These are phyloP conservation scores for Boletus rubescentipes DNA, from an alignment of 768 basidiomycete genomes.

Conservation along the genomic window DNA sequence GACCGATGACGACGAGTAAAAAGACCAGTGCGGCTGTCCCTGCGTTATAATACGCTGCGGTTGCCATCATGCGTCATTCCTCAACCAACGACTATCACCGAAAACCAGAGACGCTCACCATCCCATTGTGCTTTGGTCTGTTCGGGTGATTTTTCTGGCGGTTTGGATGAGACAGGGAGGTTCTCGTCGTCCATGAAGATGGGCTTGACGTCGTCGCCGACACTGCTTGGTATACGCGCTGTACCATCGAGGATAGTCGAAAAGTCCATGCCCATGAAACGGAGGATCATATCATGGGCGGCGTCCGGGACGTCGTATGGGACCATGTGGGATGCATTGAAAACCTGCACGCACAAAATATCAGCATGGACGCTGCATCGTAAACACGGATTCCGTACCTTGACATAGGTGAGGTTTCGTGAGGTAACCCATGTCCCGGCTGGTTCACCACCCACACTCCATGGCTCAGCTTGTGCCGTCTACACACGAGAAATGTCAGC, in stretches of 20 bases:
- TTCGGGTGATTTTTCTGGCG: slow-evolving; percentile 59
- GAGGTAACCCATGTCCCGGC: slow-evolving; percentile 92
- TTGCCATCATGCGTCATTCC: slow-evolving; percentile 1
- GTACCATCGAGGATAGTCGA: slow-evolving; percentile 76
- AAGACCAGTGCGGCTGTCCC: slow-evolving; percentile 87
- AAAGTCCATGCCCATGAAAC: slow-evolving; percentile 94
- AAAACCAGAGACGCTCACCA: slow-evolving; percentile 44
- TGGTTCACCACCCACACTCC: slow-evolving; percentile 69
- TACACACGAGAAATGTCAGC: slow-evolving; percentile 22
- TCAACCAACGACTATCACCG: background rate
- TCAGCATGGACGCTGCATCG: background rate
- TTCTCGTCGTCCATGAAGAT: slow-evolving; percentile 49
- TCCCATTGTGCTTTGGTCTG: slow-evolving; percentile 90
- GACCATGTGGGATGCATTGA: slow-evolving; percentile 96
- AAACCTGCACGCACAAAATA: slow-evolving; percentile 50
- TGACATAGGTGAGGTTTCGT: slow-evolving; percentile 90
- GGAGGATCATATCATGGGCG: slow-evolving; percentile 96
- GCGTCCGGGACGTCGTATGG: slow-evolving; percentile 84
- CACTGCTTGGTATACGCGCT: slow-evolving; percentile 74
- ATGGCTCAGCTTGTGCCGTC: slow-evolving; percentile 69
- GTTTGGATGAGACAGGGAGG: slow-evolving; percentile 36
- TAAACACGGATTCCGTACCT: slow-evolving; percentile 44
- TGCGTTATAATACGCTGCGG: slow-evolving; percentile 88
- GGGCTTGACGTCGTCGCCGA: slow-evolving; percentile 75
- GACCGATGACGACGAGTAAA: slow-evolving; percentile 61